phyloP scores from a whole-genome alignment of 768 basidiomycete species.

The Cyclocybe aegerita region DNA sequence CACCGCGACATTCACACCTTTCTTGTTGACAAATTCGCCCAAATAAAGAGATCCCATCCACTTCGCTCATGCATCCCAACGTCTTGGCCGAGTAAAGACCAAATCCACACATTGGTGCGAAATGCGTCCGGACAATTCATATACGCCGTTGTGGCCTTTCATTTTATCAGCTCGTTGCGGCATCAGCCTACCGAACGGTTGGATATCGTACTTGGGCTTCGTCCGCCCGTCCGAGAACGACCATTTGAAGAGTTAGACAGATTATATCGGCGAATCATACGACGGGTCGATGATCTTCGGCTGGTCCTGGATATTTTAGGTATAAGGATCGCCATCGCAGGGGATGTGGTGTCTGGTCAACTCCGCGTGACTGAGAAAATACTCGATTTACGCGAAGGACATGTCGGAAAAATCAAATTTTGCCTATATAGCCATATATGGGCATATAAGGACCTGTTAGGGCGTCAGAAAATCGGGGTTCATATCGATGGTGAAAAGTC shows the following conservation, averaged over 20 bases:
- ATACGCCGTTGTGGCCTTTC: background rate
- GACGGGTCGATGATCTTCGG: background rate
- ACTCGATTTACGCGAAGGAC: too few relatives aligned
- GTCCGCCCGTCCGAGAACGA: background rate
- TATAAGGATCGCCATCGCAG: too few relatives aligned
- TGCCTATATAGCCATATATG: too few relatives aligned
- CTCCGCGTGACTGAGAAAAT: background rate
- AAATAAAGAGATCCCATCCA: conserved; percentile 2
- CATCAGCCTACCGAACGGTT: background rate
- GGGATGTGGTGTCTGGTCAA: too few relatives aligned
- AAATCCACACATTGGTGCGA: background rate
- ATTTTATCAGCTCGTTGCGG: background rate
- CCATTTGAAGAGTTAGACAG: conserved; percentile 10
- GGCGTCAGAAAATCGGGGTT: too few relatives aligned
- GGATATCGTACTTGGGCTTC: conserved; percentile 2
- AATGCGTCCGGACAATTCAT: conserved; percentile 8
- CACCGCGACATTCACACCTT: background rate
- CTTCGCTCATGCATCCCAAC: background rate
- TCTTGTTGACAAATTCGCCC: background rate
- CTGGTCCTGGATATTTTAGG: background rate
- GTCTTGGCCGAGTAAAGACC: background rate
- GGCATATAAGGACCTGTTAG: too few relatives aligned
- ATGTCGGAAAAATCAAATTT: too few relatives aligned
- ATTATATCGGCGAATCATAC: conserved; percentile 4
- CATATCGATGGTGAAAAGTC: too few relatives aligned